These are phyloP conservation scores for Trichophyton equinum DNA, from an alignment of 2,329 filamentous ascomycete species.

Conservation along the genomic window DNA sequence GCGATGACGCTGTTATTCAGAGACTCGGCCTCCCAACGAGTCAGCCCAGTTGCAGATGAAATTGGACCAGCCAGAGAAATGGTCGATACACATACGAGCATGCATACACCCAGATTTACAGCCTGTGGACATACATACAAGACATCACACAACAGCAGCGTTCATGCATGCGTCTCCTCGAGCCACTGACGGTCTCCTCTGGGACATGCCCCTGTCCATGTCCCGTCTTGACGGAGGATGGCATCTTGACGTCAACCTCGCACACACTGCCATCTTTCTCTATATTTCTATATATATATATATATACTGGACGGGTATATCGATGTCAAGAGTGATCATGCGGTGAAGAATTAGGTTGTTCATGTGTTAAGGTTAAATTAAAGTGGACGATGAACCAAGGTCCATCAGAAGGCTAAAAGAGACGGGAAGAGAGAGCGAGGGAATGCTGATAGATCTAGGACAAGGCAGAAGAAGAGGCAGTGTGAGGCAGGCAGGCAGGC, in stretches of 20 bases:
- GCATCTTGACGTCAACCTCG: not conserved
- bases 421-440: not conserved
- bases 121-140: not conserved
- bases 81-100: no score
- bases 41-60: slow-evolving; percentile 1
- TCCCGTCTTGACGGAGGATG: not conserved
- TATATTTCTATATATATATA: not conserved
- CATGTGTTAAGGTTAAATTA: slow-evolving; percentile 1
- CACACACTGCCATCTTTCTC: not conserved
- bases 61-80: not conserved
- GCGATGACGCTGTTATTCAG: not conserved
- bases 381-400: not conserved
- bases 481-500: no score
- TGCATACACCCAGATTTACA: not conserved
- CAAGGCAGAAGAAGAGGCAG: not conserved
- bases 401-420: not conserved
- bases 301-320: no score
- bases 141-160: not conserved
- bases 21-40: not conserved
- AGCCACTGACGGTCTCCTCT: not conserved
- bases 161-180: not conserved
- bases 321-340: not conserved
- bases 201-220: not conserved
- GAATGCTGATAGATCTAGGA: not conserved
- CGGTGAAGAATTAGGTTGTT: not conserved